Evolutionary conservation across 257 asterid genomes (phyloP).

Genomic region (Agastache rugosa): DNA sequence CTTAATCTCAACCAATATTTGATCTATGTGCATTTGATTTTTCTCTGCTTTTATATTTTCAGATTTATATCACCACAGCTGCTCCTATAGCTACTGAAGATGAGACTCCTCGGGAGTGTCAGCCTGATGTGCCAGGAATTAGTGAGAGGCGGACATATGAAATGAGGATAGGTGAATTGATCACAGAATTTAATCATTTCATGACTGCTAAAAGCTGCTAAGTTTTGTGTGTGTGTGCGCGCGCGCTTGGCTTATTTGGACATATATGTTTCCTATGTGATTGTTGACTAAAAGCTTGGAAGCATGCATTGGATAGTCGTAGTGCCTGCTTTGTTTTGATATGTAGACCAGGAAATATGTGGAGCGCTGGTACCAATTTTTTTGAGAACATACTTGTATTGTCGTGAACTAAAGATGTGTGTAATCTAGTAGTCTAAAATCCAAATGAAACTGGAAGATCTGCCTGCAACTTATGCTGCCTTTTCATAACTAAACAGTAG

Average conservation of each 20-base stretch:
- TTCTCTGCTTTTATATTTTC: slow-evolving; percentile 40
- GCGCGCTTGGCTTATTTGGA: slow-evolving; percentile 14
- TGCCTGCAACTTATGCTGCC: neutral
- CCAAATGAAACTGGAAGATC: slow-evolving; percentile 8
- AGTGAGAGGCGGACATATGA: slow-evolving; percentile 49
- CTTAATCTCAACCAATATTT: slow-evolving; percentile 38
- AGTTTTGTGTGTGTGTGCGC: neutral
- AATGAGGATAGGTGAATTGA: slow-evolving; percentile 52
- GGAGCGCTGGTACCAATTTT: neutral
- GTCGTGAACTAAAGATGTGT: slow-evolving; percentile 7
- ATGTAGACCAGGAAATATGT: neutral
- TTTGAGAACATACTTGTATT: neutral
- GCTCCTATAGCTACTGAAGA: slow-evolving; percentile 49
- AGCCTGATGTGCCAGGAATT: slow-evolving; percentile 60
- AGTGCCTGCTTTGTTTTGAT: neutral
- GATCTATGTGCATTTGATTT: slow-evolving; percentile 32
- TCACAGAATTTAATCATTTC: slow-evolving; percentile 27
- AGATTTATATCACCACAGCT: slow-evolving; percentile 52
- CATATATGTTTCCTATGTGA: neutral
- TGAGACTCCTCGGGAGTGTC: slow-evolving; percentile 51
- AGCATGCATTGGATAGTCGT: neutral
- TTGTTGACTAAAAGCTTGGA: neutral
- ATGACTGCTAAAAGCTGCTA: slow-evolving; percentile 2
- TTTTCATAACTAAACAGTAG: slow-evolving; percentile 1
- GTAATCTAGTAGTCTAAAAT: neutral